These are phyloP conservation scores for Cryptosporidium ubiquitum DNA, from an alignment of 169 alveolate genomes.

Conservation along the genomic window DNA sequence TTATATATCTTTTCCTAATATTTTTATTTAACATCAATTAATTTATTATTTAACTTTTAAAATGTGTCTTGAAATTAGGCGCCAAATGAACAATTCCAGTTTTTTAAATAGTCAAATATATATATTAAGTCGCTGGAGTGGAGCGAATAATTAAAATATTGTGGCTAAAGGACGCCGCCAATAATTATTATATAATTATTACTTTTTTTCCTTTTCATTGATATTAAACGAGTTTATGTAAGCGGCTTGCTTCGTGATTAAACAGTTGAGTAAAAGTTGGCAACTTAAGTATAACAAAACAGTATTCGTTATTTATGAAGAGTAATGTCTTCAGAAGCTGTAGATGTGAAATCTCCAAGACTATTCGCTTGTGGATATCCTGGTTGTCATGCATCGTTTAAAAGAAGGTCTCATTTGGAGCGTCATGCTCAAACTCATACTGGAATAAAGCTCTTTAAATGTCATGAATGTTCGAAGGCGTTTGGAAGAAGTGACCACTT, in stretches of 20 bases:
- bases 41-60: not conserved
- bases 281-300: not conserved
- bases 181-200: conserved; percentile 18
- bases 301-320: conserved; percentile 65
- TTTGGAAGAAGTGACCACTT: conserved; percentile 74
- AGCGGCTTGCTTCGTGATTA: conserved; percentile 40
- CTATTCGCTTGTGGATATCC: conserved; percentile 74
- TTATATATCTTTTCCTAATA: not conserved
- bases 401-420: conserved; percentile 71
- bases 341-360: conserved; percentile 75
- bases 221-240: conserved; percentile 56
- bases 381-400: conserved; percentile 75
- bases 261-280: conserved; percentile 65
- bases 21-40: not conserved
- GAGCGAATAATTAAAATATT: conserved; percentile 46
- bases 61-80: conserved; percentile 60
- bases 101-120: conserved; percentile 37
- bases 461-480: conserved; percentile 73
- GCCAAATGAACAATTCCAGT: not conserved
- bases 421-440: conserved; percentile 76
- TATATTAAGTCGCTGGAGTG: conserved; percentile 54
- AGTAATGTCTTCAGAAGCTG: conserved; percentile 75
- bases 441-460: conserved; percentile 71
- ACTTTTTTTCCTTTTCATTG: not conserved
- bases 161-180: conserved; percentile 65